A percentile compares a stretch with the other conserved stretches of the same genome.
Conservation (phyloP, 192 early-diverging fungal genomes). For the Gamsiella multidivaricata region DNA sequence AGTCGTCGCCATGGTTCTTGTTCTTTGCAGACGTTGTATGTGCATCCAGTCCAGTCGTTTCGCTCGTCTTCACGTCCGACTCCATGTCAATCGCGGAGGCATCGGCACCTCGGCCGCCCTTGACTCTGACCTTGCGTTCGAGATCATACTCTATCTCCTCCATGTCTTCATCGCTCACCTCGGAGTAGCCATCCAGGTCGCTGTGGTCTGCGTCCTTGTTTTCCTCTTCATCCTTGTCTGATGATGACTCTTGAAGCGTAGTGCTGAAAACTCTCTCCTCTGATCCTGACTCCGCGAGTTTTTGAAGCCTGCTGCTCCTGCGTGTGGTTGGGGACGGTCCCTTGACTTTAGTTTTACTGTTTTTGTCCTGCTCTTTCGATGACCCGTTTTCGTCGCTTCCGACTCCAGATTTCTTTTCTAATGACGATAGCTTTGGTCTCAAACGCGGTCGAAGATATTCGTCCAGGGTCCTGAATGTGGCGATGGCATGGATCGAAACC, state of each 20-base stretch:
- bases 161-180: constrained; percentile 45
- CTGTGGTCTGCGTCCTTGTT: constrained; percentile 32
- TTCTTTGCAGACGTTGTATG: neutral
- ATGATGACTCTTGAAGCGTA: neutral
- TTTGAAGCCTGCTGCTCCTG: neutral
- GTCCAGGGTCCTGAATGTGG: constrained; percentile 83
- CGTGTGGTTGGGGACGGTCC: neutral
- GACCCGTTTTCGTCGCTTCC: neutral
- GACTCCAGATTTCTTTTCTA: constrained; percentile 5
- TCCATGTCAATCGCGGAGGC: constrained; percentile 27
- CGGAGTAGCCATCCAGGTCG: constrained; percentile 4
- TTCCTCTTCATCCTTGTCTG: constrained; percentile 24
- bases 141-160: constrained; percentile 45
- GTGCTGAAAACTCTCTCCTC: constrained; percentile 30
- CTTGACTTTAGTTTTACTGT: constrained; percentile 1
- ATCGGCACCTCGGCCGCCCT: constrained; percentile 7
- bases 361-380: neutral
- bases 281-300: neutral
- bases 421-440: constrained; percentile 28
- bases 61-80: constrained; percentile 29
- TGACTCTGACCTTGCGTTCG: constrained; percentile 3
- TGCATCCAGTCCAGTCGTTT: constrained; percentile 27
- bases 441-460: constrained; percentile 80
- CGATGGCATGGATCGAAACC: constrained; percentile 88
- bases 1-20: constrained; percentile 16